phyloP scores from a whole-genome alignment of 2,329 filamentous ascomycete genomes.

The Lachnellula willkommii region DNA sequence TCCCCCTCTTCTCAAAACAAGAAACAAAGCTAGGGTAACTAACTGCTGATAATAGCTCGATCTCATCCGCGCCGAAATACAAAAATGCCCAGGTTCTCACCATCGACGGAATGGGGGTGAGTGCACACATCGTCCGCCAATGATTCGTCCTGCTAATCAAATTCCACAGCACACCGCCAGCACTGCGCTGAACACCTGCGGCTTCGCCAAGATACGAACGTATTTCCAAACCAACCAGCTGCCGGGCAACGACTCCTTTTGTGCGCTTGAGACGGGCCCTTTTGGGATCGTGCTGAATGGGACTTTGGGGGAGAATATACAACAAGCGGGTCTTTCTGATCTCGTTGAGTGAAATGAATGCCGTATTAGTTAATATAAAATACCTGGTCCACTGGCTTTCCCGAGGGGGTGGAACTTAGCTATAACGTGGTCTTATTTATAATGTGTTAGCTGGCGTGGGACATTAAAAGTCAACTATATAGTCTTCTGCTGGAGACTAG shows the following conservation, averaged over 20 bases:
- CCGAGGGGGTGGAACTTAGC: too few species aligned
- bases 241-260: neutral
- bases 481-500: too few species aligned
- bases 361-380: too few species aligned
- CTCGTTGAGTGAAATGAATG: neutral
- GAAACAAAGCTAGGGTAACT: neutral
- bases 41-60: neutral
- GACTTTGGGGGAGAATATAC: slow-evolving; percentile 3
- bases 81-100: slow-evolving; percentile 1
- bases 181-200: neutral
- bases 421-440: too few species aligned
- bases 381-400: too few species aligned
- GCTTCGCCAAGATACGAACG: neutral
- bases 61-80: neutral
- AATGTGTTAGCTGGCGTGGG: too few species aligned
- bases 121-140: neutral
- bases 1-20: neutral
- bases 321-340: neutral
- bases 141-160: neutral
- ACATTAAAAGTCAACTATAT: too few species aligned
- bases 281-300: slow-evolving; percentile 3
- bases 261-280: neutral
- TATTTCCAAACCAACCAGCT: neutral
- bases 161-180: neutral
- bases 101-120: neutral